A percentile compares a stretch with the other conserved stretches of the same genome.
phyloP scores from a whole-genome alignment of 768 basidiomycete species.

The Lactifluus rugatus region DNA sequence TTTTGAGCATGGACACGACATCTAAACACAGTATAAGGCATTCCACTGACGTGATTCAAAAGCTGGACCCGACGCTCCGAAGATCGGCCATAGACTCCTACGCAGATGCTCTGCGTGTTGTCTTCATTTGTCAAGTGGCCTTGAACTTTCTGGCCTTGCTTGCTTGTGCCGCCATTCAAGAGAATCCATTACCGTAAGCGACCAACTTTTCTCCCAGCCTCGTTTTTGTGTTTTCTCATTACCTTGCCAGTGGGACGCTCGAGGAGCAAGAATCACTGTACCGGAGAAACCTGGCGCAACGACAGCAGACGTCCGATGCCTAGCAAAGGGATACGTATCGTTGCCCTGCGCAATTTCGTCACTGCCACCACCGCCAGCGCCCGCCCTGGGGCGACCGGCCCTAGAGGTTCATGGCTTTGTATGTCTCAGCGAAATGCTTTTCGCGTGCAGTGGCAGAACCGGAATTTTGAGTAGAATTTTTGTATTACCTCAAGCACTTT shows the following conservation, averaged over 20 bases:
- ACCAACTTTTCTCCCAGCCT: background rate
- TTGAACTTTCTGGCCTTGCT: conserved; percentile 59
- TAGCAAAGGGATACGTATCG: background rate
- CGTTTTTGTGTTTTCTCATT: background rate
- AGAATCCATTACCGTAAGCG: conserved; percentile 49
- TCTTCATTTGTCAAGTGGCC: conserved; percentile 72
- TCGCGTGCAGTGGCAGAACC: too few relatives aligned
- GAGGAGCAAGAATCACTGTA: conserved; percentile 53
- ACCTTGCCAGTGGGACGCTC: conserved; percentile 41
- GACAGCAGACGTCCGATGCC: conserved; percentile 1
- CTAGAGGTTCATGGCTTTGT: too few relatives aligned
- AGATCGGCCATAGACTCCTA: conserved; percentile 68
- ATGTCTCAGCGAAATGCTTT: too few relatives aligned
- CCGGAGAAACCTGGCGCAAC: conserved; percentile 23
- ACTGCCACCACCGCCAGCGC: too few relatives aligned
- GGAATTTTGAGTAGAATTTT: too few relatives aligned
- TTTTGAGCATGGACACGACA: background rate
- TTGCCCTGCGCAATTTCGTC: too few relatives aligned
- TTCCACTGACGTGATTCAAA: conserved; percentile 61
- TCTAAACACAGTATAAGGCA: conserved; percentile 40
- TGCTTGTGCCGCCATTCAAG: conserved; percentile 65
- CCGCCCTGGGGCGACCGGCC: too few relatives aligned
- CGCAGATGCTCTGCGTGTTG: conserved; percentile 65
- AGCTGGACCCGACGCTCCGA: conserved; percentile 43
- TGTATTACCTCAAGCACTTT: too few relatives aligned